Base-by-base conservation (phyloP, 768 basidiomycete genomes). In the Hygrophorus pudorinus region DNA sequence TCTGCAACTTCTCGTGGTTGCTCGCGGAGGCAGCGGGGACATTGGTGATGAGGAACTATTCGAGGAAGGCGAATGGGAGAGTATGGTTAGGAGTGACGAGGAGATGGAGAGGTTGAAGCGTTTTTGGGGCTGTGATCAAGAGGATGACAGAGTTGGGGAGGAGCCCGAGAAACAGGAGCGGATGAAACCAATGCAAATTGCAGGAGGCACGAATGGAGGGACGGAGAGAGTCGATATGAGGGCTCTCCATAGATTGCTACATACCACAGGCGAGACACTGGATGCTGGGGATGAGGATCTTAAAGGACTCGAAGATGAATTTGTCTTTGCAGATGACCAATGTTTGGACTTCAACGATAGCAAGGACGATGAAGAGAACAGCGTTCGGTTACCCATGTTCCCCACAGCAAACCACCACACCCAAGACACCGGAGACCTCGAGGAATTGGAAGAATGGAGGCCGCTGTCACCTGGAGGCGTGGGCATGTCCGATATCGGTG, bases 1-100 rank as follows among this genome's bases (percentile, higher is more conserved):
- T 28, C 68, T 89, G 7, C 82, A 85, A 49, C 60, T 79, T 20
- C 70, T 89, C 28, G 62, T 69, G 0, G 63, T 67, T 9, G 65
- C 67, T 37, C 78, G 81, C 35, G 80, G 83, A 36, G 79, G 78
- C 29, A 68, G 68, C 38, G 64, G 63, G 5, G 65, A 60, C 2
- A 75, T 89, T 14, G 49, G 53, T 1, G 86, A 90, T 48, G 79
- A 85, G 6, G 86, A 88, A 46, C 62, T 89, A 17, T 85, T 89
- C 47, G 71, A 62, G 2, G 70, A 75, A 24, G 81, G 77, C 2
- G 86, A 89, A 58, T 57, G 84, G 20, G 84, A 86, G 43, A 69
- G 64, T 14, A 42, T 85, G 21, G 50, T 85, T 16, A 63, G 86
- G 44, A 62, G 53, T 37, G 65, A 73, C 27, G 70, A 66, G 16